Evolutionary conservation across 2,329 filamentous ascomycete species (phyloP), one percentile per base, ranked within the genome.

Genomic region (Aspergillus sp.): DNA sequence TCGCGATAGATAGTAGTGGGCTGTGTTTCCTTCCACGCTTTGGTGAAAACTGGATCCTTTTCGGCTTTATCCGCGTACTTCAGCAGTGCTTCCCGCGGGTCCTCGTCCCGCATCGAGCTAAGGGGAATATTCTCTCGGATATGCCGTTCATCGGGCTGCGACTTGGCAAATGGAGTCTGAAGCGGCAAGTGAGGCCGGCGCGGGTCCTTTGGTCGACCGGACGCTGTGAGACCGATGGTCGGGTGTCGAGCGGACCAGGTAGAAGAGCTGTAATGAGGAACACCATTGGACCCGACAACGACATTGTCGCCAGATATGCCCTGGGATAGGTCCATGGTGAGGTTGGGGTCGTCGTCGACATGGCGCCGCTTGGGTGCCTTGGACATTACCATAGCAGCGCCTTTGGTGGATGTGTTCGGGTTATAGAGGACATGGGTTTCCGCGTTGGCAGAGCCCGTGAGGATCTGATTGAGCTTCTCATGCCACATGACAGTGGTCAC

Each of bases 31-130:
- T 85, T 86, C 86, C 89, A 98, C 10, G 90, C 93, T 56, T 86
- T 88, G 29, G 93, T 98, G 62, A 97, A 98, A 58, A 95, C 78
- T 0, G 90, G 91, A 63, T 97, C 90, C 63, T 88, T 91, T 68
- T 94, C 82, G 8, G 90, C 89, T 63, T 94, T 84, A 46, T 94
- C 88, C 34, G 89, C 91, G 73, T 97, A 98, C 72, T 94, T 96
- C 50, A 98, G 72, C 61, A 98, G 72, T 41, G 93, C 93, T 68
- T 95, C 93, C 53, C 93, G 77, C 0, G 93, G 93, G 71, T 98
- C 93, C 66, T 98, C 93, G 67, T 98, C 90, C 42, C 94, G 77
- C 88, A 98, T 94, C 52, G 81, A 83, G 52, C 88, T 91, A 8
- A 97, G 77, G 29, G 90, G 88, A 45, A 97, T 94, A 54, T 86